Evolutionary conservation across 2,329 filamentous ascomycete genomes (phyloP), one percentile per base, ranked within the genome.

Genomic region (Ampelomyces quisqualis): DNA sequence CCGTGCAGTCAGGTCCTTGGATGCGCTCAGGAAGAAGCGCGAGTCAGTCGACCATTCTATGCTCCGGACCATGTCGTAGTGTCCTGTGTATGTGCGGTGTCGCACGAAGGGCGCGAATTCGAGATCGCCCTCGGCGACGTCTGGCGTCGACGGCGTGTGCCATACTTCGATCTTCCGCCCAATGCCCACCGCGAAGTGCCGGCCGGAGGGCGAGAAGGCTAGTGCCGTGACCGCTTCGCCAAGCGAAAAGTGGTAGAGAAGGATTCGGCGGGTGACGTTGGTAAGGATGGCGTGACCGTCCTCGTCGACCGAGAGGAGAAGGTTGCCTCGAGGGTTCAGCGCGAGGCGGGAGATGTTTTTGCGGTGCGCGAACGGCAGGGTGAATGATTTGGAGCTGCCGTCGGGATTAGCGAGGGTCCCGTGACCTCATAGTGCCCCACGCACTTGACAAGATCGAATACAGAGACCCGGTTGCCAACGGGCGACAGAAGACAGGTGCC

Each of bases 21-120:
- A 91, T 3, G 91, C 80, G 47, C 85, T 95, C 38, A 98, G 77
- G 68, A 98, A 91, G 75, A 98, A 98, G 18, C 93, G 80, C 9
- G 91, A 96, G 71, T 98, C 94, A 67, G 82, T 86, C 7, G 93
- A 97, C 93, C 94, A 98, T 64, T 95, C 86, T 40, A 98, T 86
- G 65, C 84, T 85, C 49, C 84, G 82, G 9, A 97, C 85, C 11
- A 79, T 80, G 66, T 97, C 93, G 58, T 93, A 95, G 68, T 98
- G 93, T 0, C 88, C 89, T 1, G 83, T 84, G 57, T 95, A 89
- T 36, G 86, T 85, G 53, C 90, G 83, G 71, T 97, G 88, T 53
- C 86, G 79, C 33, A 96, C 84, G 59, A 98, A 98, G 0, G 93
- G 93, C 14, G 93, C 90, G 70, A 96, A 98, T 58, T 97, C 90